These are phyloP conservation scores for Wickerhamiella domercqiae DNA, from an alignment of 805 yeast species.

Conservation along the genomic window DNA sequence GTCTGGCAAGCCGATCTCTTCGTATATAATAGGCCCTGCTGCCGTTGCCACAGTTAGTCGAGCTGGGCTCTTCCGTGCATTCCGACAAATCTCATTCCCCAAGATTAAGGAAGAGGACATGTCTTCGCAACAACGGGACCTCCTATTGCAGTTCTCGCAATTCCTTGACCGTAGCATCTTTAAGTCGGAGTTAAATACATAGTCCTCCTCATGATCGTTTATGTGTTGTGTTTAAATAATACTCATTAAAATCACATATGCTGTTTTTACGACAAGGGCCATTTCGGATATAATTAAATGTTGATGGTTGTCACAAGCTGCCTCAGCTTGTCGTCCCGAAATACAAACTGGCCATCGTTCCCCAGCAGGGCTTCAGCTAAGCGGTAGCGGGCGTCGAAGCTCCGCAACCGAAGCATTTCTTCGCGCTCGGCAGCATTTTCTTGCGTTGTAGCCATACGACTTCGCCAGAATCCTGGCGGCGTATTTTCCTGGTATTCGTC, in stretches of 20 bases:
- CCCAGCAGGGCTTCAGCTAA: slow-evolving; percentile 6
- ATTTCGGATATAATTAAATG: neutral
- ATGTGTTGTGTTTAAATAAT: neutral
- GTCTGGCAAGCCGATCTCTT: neutral
- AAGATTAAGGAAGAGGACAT: neutral
- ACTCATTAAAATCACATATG: neutral
- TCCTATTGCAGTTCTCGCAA: neutral
- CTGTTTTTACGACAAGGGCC: neutral
- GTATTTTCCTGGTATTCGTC: slow-evolving; percentile 24
- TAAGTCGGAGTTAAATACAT: neutral
- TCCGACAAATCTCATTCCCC: neutral
- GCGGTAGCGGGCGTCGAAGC: slow-evolving; percentile 19
- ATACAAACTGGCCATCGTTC: slow-evolving; percentile 6
- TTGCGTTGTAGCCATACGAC: slow-evolving; percentile 46
- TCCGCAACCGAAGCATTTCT: slow-evolving; percentile 22
- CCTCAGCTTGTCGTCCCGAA: slow-evolving; percentile 8
- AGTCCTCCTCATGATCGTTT: neutral
- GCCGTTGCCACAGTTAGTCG: neutral
- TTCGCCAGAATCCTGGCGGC: slow-evolving; percentile 45
- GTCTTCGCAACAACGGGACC: neutral
- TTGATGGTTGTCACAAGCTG: slow-evolving; percentile 1
- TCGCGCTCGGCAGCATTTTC: slow-evolving; percentile 29
- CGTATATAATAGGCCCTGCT: neutral
- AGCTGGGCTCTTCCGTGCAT: neutral
- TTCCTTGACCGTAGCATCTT: neutral